Percentiles rank a stretch among this genome's conserved stretches.
Conservation (phyloP, 1,139 yeast genomes). For the Hyphopichia burtonii region DNA sequence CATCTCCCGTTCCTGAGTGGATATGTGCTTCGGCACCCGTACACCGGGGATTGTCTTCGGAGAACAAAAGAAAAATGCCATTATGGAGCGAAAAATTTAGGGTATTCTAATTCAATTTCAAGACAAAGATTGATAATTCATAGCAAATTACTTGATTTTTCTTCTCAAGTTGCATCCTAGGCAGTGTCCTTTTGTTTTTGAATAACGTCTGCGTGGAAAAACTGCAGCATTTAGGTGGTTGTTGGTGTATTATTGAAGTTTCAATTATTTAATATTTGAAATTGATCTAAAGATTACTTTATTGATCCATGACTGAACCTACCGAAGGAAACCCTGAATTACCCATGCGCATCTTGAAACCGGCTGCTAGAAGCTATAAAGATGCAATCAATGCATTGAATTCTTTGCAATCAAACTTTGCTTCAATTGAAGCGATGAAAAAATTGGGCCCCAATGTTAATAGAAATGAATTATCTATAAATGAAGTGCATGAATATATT, state of each 20-base stretch:
- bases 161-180: too few species aligned
- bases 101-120: too few species aligned
- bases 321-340: not conserved
- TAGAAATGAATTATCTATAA: conserved; percentile 68
- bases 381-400: conserved; percentile 87
- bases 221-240: too few species aligned
- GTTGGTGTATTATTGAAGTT: too few species aligned
- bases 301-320: not conserved
- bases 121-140: too few species aligned
- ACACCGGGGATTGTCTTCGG: too few species aligned
- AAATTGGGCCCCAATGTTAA: conserved; percentile 62
- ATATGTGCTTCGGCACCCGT: not conserved
- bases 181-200: too few species aligned
- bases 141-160: too few species aligned
- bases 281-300: too few species aligned
- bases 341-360: conserved; percentile 15
- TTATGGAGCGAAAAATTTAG: too few species aligned
- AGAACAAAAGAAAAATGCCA: not conserved
- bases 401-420: conserved; percentile 86
- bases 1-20: not conserved
- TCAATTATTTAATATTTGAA: too few species aligned
- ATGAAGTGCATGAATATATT: conserved; percentile 91
- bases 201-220: too few species aligned
- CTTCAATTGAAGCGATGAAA: conserved; percentile 80
- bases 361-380: conserved; percentile 35